Evolutionary conservation across 371 early-diverging fungal genomes (phyloP).

Genomic region (Rhizomucor pusillus): DNA sequence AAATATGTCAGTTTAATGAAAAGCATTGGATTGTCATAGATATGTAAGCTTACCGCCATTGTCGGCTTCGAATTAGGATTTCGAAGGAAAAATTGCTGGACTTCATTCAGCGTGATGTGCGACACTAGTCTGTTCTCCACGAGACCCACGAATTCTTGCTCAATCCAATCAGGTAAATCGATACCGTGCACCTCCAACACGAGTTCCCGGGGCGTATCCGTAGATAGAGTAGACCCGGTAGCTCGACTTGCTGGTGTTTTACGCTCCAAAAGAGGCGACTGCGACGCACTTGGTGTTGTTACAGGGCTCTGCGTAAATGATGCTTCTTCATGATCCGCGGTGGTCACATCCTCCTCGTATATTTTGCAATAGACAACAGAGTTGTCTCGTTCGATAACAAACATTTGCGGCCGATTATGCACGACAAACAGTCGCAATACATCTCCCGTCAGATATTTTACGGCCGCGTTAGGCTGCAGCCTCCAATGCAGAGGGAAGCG

Average conservation of each 20-base stretch:
- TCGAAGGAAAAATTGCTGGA: conserved; percentile 69
- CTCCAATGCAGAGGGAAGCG: conserved; percentile 80
- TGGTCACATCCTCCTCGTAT: conserved; percentile 23
- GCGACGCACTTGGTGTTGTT: neutral
- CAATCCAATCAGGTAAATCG: conserved; percentile 63
- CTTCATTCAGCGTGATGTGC: conserved; percentile 60
- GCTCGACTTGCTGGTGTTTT: neutral
- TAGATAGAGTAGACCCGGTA: neutral
- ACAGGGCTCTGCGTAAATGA: neutral
- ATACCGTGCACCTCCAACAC: conserved; percentile 76
- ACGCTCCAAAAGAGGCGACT: neutral
- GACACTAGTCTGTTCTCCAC: conserved; percentile 65
- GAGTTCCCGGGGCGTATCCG: conserved; percentile 37
- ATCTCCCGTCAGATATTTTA: conserved; percentile 55
- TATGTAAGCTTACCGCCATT: conserved; percentile 44
- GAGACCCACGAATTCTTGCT: conserved; percentile 63
- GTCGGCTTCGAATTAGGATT: conserved; percentile 67
- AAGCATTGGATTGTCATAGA: neutral
- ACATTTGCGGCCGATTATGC: conserved; percentile 70
- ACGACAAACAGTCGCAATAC: conserved; percentile 65
- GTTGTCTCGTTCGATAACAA: conserved; percentile 62
- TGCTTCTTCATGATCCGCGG: neutral
- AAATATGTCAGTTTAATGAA: conserved; percentile 1
- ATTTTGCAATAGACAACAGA: conserved; percentile 53
- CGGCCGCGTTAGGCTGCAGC: conserved; percentile 62